These are phyloP conservation scores for Boletus huronensis DNA, from an alignment of 768 basidiomycete species.

Conservation along the genomic window DNA sequence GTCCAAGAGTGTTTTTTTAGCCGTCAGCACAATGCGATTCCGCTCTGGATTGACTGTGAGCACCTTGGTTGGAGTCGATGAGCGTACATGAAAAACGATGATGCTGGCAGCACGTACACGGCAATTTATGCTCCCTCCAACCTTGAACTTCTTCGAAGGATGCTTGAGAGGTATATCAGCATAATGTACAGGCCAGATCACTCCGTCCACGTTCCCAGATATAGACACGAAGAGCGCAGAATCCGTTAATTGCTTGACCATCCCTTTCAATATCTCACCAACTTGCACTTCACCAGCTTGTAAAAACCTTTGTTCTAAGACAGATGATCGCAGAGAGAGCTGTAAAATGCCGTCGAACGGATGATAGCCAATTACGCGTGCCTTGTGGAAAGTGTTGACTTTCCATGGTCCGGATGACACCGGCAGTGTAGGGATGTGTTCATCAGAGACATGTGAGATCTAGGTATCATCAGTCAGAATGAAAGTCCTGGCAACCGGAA, in stretches of 20 bases:
- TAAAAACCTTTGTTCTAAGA: conserved; percentile 84
- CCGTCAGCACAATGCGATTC: conserved; percentile 79
- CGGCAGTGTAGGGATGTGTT: conserved; percentile 79
- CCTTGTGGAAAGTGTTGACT: conserved; percentile 71
- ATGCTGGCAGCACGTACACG: conserved; percentile 49
- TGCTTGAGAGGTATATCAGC: conserved; percentile 94
- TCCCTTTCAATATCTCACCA: conserved; percentile 84
- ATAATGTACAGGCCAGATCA: conserved; percentile 92
- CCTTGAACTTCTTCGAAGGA: conserved; percentile 86
- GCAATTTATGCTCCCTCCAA: conserved; percentile 79
- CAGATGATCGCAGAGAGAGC: conserved; percentile 77
- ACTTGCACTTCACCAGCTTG: conserved; percentile 78
- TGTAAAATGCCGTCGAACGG: conserved; percentile 85
- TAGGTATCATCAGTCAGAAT: conserved; percentile 29
- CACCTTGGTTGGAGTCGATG: conserved; percentile 51
- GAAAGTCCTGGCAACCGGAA: neutral
- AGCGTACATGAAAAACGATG: neutral
- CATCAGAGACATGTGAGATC: conserved; percentile 94
- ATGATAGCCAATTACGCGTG: conserved; percentile 84
- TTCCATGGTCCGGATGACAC: conserved; percentile 75
- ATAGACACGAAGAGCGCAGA: conserved; percentile 81
- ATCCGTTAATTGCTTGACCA: conserved; percentile 80
- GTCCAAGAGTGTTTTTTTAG: conserved; percentile 87
- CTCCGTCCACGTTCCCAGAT: conserved; percentile 84
- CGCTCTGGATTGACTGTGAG: conserved; percentile 78